Percentiles rank a stretch among this genome's conserved stretches.
Evolutionary conservation across 2,329 filamentous ascomycete genomes (phyloP).

Genomic region (Fusarium sp.): DNA sequence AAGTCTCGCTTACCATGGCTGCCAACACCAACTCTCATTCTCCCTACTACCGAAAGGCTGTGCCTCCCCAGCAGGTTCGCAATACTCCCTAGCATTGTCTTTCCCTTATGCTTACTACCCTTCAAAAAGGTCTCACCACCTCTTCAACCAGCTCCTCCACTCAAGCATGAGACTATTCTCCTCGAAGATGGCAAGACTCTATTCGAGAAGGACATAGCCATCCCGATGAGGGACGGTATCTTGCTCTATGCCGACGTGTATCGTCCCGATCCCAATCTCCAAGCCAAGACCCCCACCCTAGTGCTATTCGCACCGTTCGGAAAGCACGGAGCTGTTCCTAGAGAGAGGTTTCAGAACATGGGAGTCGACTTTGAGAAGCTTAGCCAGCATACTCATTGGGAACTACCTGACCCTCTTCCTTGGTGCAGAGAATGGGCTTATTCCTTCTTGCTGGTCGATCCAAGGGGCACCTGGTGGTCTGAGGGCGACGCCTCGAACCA

Average conservation of each 20-base stretch:
- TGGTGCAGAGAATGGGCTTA: slow-evolving; percentile 8
- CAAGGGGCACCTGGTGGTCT: background rate
- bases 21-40: background rate
- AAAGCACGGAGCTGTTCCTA: slow-evolving; percentile 11
- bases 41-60: background rate
- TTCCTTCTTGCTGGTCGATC: background rate
- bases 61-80: background rate
- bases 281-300: background rate
- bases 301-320: slow-evolving; percentile 11
- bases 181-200: background rate
- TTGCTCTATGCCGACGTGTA: background rate
- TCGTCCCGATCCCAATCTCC: background rate
- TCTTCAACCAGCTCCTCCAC: background rate
- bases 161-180: background rate
- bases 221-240: background rate
- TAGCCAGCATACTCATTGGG: slow-evolving; percentile 8
- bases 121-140: background rate
- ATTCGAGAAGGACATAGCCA: background rate
- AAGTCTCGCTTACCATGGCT: background rate
- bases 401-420: background rate
- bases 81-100: background rate
- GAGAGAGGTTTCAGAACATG: slow-evolving; percentile 12
- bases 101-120: background rate
- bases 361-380: slow-evolving; percentile 3
- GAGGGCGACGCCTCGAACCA: background rate